phyloP scores from a whole-genome alignment of 2,329 filamentous ascomycete genomes.

The Plenodomus lindquistii region DNA sequence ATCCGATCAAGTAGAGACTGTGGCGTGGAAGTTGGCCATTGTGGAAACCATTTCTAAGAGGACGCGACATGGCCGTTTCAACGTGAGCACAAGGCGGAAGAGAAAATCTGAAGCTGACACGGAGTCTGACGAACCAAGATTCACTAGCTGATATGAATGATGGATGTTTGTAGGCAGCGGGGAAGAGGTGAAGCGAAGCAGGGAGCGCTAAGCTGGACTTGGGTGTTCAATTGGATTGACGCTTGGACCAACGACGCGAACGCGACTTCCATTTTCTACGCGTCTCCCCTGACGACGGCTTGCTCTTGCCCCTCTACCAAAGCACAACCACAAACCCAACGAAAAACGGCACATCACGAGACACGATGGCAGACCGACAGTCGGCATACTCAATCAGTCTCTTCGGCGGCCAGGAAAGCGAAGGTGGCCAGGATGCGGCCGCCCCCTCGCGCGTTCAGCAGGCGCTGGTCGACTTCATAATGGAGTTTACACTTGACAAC shows the following conservation, averaged over 20 bases:
- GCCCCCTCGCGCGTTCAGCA: slow-evolving; percentile 62
- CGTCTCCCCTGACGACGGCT: slow-evolving; percentile 20
- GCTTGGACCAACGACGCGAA: slow-evolving; percentile 20
- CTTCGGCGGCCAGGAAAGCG: slow-evolving; percentile 56
- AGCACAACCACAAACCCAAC: slow-evolving; percentile 15
- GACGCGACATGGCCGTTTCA: no score
- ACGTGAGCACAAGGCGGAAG: no score
- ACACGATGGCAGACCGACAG: slow-evolving; percentile 66
- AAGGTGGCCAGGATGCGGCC: slow-evolving; percentile 36
- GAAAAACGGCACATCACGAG: slow-evolving; percentile 10
- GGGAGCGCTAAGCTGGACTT: slow-evolving; percentile 8
- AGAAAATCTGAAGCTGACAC: no score
- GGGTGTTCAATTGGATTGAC: slow-evolving; percentile 11
- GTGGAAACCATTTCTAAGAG: no score
- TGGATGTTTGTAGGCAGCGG: no score
- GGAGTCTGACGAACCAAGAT: no score
- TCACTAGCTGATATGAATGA: no score
- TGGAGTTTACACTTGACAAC: slow-evolving; percentile 93
- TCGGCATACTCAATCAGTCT: slow-evolving; percentile 85
- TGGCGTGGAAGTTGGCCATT: no score
- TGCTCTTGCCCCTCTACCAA: slow-evolving; percentile 19
- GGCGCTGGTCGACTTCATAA: slow-evolving; percentile 85
- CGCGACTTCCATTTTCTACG: slow-evolving; percentile 13
- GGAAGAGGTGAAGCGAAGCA: no score
- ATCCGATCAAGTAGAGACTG: no score